A percentile compares a stretch with the other conserved stretches of the same genome.
These are phyloP conservation scores for Collybia mongolica DNA, from an alignment of 768 basidiomycete genomes.

Conservation along the genomic window DNA sequence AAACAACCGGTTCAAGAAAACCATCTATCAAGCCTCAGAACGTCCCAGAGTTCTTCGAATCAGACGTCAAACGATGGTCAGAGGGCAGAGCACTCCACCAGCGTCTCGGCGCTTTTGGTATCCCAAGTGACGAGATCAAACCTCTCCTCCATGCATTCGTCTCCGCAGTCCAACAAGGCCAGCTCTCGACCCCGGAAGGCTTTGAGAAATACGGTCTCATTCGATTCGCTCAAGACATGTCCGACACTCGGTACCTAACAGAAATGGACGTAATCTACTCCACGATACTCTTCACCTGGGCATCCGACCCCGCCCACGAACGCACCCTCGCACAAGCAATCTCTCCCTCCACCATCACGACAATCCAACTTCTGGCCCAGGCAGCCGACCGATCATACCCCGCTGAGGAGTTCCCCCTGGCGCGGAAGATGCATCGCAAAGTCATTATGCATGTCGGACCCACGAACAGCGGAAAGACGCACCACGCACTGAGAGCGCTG, in stretches of 20 bases:
- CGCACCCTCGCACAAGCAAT: constrained; percentile 23
- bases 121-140: constrained; percentile 35
- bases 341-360: constrained; percentile 29
- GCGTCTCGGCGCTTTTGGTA: constrained; percentile 49
- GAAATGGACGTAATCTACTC: constrained; percentile 50
- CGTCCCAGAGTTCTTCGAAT: constrained; percentile 31
- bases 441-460: constrained; percentile 97
- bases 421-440: constrained; percentile 66
- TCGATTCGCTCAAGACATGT: constrained; percentile 38
- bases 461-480: constrained; percentile 97
- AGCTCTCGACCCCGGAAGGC: constrained; percentile 22
- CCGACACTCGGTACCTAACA: constrained; percentile 20
- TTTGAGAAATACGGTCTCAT: constrained; percentile 36
- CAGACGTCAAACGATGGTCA: constrained; percentile 39
- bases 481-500: constrained; percentile 87
- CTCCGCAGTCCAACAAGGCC: constrained; percentile 33
- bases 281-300: constrained; percentile 59
- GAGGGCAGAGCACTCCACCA: constrained; percentile 21
- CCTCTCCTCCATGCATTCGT: constrained; percentile 44
- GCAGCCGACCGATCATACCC: constrained; percentile 44
- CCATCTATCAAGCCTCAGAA: constrained; percentile 12
- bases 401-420: constrained; percentile 44
- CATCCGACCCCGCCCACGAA: constrained; percentile 29
- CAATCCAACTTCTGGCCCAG: constrained; percentile 33
- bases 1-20: not conserved